phyloP scores from a whole-genome alignment of 1,284 basidiomycete species.

The Exobasidium rhododendri region DNA sequence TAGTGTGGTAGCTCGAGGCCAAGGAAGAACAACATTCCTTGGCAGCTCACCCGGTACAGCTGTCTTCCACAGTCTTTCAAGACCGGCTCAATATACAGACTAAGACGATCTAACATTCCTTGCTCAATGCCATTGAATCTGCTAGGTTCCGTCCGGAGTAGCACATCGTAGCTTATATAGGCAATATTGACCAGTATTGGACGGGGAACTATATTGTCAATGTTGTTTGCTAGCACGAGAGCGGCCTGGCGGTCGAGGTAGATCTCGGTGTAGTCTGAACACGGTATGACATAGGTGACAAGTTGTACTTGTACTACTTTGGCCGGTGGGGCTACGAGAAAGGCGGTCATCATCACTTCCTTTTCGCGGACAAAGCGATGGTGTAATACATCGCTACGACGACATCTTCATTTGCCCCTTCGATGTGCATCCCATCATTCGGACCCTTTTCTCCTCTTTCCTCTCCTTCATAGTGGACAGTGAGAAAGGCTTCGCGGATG shows the following conservation, averaged over 20 bases:
- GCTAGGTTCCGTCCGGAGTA: not conserved
- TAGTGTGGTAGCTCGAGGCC: no score
- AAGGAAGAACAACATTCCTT: not conserved
- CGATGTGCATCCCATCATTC: no score
- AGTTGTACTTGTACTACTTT: not conserved
- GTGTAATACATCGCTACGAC: no score
- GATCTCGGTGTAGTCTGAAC: not conserved
- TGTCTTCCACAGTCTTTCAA: not conserved
- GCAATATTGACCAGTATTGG: not conserved
- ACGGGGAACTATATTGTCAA: not conserved
- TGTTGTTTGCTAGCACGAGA: not conserved
- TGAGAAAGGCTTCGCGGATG: no score
- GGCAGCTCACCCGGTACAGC: not conserved
- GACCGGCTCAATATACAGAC: not conserved
- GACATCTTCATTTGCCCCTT: no score
- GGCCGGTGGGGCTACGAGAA: not conserved
- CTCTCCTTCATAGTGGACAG: no score
- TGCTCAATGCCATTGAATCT: not conserved
- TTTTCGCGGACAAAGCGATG: no score
- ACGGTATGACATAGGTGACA: not conserved
- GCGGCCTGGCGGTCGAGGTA: not conserved
- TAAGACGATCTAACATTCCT: not conserved
- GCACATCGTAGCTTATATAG: not conserved
- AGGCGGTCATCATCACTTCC: no score
- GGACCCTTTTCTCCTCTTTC: no score